Conservation (phyloP, 352 stramenopile species). For the Globisporangium parvum region DNA sequence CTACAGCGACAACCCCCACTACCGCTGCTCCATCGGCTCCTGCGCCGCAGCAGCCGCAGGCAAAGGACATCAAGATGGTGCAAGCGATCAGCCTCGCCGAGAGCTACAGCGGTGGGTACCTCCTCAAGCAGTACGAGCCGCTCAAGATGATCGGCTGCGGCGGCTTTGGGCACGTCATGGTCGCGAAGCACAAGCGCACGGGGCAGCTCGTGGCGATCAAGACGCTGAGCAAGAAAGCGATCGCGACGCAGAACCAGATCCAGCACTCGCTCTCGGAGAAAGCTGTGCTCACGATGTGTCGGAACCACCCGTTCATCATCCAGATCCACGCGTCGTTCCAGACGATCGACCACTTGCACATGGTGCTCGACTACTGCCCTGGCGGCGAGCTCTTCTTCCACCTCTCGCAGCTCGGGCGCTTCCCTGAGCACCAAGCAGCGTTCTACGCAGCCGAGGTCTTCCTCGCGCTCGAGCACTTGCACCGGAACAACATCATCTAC, state of each 20-base stretch:
- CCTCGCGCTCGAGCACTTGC: slow-evolving; percentile 71
- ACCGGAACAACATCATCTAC: slow-evolving; percentile 76
- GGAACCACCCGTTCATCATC: slow-evolving; percentile 90
- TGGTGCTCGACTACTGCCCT: slow-evolving; percentile 75
- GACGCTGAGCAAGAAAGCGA: slow-evolving; percentile 74
- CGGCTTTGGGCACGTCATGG: slow-evolving; percentile 85
- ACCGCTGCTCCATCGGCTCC: not conserved
- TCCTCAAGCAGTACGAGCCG: slow-evolving; percentile 71
- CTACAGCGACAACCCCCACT: not conserved
- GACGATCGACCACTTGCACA: slow-evolving; percentile 68
- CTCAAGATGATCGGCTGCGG: slow-evolving; percentile 78
- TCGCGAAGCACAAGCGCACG: slow-evolving; percentile 52
- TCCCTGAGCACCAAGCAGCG: slow-evolving; percentile 63
- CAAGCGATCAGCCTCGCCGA: slow-evolving; percentile 72
- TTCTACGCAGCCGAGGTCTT: slow-evolving; percentile 90
- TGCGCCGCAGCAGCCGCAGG: slow-evolving; percentile 1
- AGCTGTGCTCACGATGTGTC: slow-evolving; percentile 82
- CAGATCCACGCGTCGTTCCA: slow-evolving; percentile 87
- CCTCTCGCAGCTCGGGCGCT: slow-evolving; percentile 63
- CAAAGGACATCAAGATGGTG: slow-evolving; percentile 46
- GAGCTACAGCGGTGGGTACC: slow-evolving; percentile 75
- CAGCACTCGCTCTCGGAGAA: slow-evolving; percentile 84
- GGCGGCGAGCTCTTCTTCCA: slow-evolving; percentile 85
- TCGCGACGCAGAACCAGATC: slow-evolving; percentile 77
- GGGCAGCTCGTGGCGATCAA: slow-evolving; percentile 73